Evolutionary conservation across 768 basidiomycete genomes (phyloP), one percentile per base, ranked within the genome.

Genomic region (Hortiboletus campestris): DNA sequence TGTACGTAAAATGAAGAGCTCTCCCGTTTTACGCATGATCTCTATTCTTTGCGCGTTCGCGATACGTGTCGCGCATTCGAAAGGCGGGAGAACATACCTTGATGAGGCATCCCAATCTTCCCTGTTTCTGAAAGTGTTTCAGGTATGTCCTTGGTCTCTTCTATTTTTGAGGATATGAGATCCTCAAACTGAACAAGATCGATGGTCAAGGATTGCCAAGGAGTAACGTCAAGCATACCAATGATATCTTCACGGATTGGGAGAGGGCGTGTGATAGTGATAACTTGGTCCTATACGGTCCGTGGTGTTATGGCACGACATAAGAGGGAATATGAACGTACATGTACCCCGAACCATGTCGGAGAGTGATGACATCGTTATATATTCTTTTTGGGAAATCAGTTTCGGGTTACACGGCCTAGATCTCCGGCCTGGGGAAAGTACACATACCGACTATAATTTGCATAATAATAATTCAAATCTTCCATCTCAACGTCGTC

Each of bases 1-100:
- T 51, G 95, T 93, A 59, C 95, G 80, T 62, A 97, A 76, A 38
- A 98, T 85, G 74, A 98, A 98, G 40, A 98, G 77, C 63, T 94
- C 90, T 42, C 95, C 95, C 59, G 96, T 98, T 72, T 97, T 92
- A 67, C 91, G 89, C 95, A 98, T 96, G 67, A 98, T 98, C 70
- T 97, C 95, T 84, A 60, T 56, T 56, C 20, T 46, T 53, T 46
- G 65, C 51, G 53, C 28, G 29, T 60, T 63, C 56, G 57, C 46
- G 49, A 57, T 51, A 22, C 43, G 19, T 48, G 35, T 59, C 53
- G 25, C 25, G 55, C 31, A 32, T 25, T 42, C 58, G 45, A 46
- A 20, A 17, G 11, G 40, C 12, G 44, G 44, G 39, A 11, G 25
- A 41, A 65, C 69, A 17, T 53, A 86, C 88, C 86, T 78, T 88